These are phyloP conservation scores for Alternaria burnsii DNA, from an alignment of 2,329 filamentous ascomycete species.

Conservation along the genomic window DNA sequence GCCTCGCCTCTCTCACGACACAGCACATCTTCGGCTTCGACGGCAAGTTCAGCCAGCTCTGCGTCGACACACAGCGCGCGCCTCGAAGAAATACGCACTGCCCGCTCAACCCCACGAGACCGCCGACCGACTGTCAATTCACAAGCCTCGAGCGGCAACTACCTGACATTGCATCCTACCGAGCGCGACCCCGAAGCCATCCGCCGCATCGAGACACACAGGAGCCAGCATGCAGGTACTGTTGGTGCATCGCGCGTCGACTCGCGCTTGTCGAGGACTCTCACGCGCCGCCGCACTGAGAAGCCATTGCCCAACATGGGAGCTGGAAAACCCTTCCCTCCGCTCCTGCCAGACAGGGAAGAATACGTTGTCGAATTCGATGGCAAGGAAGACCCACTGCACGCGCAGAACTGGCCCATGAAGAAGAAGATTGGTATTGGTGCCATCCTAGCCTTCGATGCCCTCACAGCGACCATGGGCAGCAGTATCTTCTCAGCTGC, in stretches of 20 bases:
- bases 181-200: conserved; percentile 76
- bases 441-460: conserved; percentile 75
- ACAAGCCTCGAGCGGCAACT: conserved; percentile 27
- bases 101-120: conserved; percentile 24
- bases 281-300: conserved; percentile 40
- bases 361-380: conserved; percentile 86
- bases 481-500: conserved; percentile 55
- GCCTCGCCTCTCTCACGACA: conserved; percentile 36
- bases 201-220: conserved; percentile 74
- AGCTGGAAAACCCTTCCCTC: conserved; percentile 76
- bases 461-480: conserved; percentile 74
- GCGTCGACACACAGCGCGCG: conserved; percentile 25
- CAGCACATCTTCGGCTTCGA: conserved; percentile 31
- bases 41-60: conserved; percentile 28
- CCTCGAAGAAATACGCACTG: conserved; percentile 44
- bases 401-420: conserved; percentile 87
- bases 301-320: conserved; percentile 74
- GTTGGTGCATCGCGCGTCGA: conserved; percentile 62
- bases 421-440: conserved; percentile 77
- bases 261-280: conserved; percentile 56
- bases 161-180: conserved; percentile 44
- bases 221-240: conserved; percentile 75
- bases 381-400: conserved; percentile 81
- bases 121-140: conserved; percentile 33
- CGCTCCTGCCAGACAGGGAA: conserved; percentile 72